These are phyloP conservation scores for Kurtzmaniella quercitrusa DNA, from an alignment of 1,139 yeast species.

Conservation along the genomic window DNA sequence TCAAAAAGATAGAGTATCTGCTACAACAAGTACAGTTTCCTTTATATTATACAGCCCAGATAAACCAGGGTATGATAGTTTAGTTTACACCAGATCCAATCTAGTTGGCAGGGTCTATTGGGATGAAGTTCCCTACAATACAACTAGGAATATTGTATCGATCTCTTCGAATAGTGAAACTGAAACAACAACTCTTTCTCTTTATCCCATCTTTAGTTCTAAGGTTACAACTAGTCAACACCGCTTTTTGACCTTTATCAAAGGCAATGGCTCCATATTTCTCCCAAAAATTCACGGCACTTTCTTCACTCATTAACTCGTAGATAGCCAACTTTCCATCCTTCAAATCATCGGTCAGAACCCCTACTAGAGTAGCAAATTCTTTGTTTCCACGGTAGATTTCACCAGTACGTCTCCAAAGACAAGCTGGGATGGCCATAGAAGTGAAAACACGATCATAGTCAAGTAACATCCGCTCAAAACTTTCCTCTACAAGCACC, in stretches of 20 bases:
- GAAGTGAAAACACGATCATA: slow-evolving; percentile 95
- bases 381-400: slow-evolving; percentile 94
- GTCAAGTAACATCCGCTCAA: slow-evolving; percentile 88
- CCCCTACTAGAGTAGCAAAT: slow-evolving; percentile 94
- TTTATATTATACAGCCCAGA: too few species aligned
- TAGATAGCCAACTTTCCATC: slow-evolving; percentile 92
- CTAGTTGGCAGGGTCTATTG: slow-evolving; percentile 48
- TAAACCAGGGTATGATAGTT: background rate
- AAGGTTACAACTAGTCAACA: slow-evolving; percentile 84
- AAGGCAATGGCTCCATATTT: slow-evolving; percentile 96
- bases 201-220: slow-evolving; percentile 80
- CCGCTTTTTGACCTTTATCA: slow-evolving; percentile 94
- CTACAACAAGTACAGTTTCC: too few species aligned
- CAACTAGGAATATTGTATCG: slow-evolving; percentile 94
- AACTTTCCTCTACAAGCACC: slow-evolving; percentile 88
- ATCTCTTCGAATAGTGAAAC: slow-evolving; percentile 91
- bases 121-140: slow-evolving; percentile 93
- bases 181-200: slow-evolving; percentile 84
- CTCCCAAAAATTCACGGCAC: slow-evolving; percentile 98
- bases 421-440: slow-evolving; percentile 97
- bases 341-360: slow-evolving; percentile 82
- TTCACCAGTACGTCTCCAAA: slow-evolving; percentile 97
- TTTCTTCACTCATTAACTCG: slow-evolving; percentile 93
- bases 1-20: too few species aligned
- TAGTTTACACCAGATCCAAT: background rate